Percentiles rank a stretch among this genome's conserved stretches.
Evolutionary conservation across 257 asterid species (phyloP).

Genomic region (Solanum pinnatisectum): DNA sequence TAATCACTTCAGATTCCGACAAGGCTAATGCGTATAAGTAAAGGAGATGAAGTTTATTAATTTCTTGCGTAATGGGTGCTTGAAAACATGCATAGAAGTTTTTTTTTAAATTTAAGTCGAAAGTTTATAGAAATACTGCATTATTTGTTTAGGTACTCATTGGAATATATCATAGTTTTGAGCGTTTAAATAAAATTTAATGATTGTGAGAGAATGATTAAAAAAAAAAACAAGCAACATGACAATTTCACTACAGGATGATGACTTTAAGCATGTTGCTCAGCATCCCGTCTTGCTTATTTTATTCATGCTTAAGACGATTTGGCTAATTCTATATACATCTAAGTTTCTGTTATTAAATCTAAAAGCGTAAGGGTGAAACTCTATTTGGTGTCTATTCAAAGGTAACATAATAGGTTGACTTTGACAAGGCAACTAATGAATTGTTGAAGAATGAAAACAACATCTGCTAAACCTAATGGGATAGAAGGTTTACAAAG

Average conservation of each 20-base stretch:
- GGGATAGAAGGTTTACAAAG: background rate
- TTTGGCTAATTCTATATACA: background rate
- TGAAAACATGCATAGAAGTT: background rate
- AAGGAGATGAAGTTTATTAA: background rate
- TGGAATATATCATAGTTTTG: background rate
- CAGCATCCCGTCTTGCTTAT: too few relatives aligned
- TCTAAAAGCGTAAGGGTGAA: background rate
- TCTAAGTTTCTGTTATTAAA: background rate
- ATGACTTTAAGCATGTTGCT: background rate
- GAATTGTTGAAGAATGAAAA: background rate
- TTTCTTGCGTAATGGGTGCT: background rate
- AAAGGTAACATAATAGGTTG: background rate
- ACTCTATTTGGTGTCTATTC: background rate
- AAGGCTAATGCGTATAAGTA: background rate
- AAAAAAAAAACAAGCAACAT: background rate
- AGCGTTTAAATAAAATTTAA: background rate
- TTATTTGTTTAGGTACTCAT: background rate
- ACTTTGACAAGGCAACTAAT: background rate
- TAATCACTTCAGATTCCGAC: background rate
- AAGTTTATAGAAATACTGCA: background rate
- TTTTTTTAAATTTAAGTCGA: fast-evolving
- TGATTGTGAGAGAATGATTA: background rate
- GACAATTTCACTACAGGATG: background rate
- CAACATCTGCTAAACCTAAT: background rate
- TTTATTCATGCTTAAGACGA: background rate